A percentile compares a stretch with the other conserved stretches of the same genome.
These are phyloP conservation scores for Isoetes taiwanensis DNA, from an alignment of 75 land plant genomes.

Conservation along the genomic window DNA sequence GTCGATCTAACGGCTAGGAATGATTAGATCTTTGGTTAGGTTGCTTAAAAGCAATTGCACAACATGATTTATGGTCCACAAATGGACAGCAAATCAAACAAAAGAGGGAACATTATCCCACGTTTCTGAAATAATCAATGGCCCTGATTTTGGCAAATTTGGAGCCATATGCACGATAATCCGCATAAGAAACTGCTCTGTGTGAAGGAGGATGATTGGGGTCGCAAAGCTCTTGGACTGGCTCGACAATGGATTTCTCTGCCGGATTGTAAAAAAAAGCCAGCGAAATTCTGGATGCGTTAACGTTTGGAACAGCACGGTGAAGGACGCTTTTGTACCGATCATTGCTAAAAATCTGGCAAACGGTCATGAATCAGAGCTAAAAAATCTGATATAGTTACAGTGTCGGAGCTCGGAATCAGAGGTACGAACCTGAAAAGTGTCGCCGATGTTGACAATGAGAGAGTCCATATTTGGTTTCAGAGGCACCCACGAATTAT, in stretches of 20 bases:
- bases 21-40: too few relatives aligned
- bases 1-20: too few relatives aligned
- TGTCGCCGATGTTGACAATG: conserved; percentile 37
- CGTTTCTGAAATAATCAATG: too few relatives aligned
- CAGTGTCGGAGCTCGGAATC: too few relatives aligned
- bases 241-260: conserved; percentile 27
- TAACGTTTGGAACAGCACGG: conserved; percentile 40
- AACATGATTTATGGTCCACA: too few relatives aligned
- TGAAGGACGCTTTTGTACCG: conserved; percentile 62
- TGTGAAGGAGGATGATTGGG: conserved; percentile 18
- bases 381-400: too few relatives aligned
- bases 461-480: conserved; percentile 39
- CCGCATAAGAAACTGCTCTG: conserved; percentile 33
- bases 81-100: too few relatives aligned
- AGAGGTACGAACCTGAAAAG: conserved; percentile 59
- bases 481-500: conserved; percentile 35
- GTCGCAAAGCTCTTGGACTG: conserved; percentile 30
- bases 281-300: conserved; percentile 32
- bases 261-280: conserved; percentile 40
- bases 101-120: too few relatives aligned
- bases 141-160: too few relatives aligned
- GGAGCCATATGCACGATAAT: conserved; percentile 19
- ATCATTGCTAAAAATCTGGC: conserved; percentile 68
- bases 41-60: too few relatives aligned
- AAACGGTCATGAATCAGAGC: too few relatives aligned